A percentile compares a stretch with the other conserved stretches of the same genome.
Conservation (phyloP, 2,329 filamentous ascomycete genomes). For the Cordyceps farinosa region DNA sequence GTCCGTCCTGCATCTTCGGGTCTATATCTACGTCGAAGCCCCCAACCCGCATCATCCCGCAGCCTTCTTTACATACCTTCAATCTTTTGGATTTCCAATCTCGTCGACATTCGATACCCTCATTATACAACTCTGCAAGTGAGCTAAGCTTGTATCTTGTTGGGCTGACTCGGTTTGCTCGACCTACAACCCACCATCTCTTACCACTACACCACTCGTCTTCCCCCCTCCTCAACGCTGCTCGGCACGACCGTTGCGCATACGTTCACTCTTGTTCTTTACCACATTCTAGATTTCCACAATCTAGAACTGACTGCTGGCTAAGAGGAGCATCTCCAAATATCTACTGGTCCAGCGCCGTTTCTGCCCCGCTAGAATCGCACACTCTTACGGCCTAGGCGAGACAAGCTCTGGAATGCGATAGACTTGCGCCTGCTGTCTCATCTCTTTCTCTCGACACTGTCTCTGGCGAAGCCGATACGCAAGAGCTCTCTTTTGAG, state of each 20-base stretch:
- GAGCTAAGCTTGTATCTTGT: not conserved
- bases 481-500: not conserved
- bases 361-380: not conserved
- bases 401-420: constrained; percentile 3
- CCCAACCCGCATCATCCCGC: constrained; percentile 18
- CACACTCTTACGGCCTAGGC: not conserved
- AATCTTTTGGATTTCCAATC: constrained; percentile 3
- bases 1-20: constrained; percentile 16
- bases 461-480: not conserved
- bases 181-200: constrained; percentile 5
- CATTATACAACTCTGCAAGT: constrained; percentile 1
- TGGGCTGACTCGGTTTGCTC: not conserved
- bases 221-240: not conserved
- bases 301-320: not conserved
- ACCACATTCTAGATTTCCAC: not conserved
- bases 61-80: constrained; percentile 11
- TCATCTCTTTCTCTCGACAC: not conserved
- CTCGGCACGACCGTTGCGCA: not conserved
- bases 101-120: not conserved
- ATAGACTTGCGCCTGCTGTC: constrained; percentile 4
- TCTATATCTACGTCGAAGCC: constrained; percentile 18
- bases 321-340: not conserved
- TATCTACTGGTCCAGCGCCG: not conserved
- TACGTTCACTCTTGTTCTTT: not conserved
- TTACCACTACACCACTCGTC: not conserved